Evolutionary conservation across 257 asterid species (phyloP).

Genomic region (Echium plantagineum): DNA sequence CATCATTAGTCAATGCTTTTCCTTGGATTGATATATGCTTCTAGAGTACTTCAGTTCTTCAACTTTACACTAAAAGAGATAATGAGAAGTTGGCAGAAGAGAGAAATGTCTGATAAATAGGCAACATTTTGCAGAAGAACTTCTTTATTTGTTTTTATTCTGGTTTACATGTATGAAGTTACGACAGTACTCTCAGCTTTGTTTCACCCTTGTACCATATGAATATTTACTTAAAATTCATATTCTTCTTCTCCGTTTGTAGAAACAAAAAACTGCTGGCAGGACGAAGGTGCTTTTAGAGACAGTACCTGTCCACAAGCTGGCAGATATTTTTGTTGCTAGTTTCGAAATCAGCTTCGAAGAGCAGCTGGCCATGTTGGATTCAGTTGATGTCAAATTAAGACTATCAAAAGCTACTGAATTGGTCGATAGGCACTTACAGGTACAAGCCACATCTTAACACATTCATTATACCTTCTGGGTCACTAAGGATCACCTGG

Average conservation of each 20-base stretch:
- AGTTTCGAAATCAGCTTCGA: slow-evolving; percentile 97
- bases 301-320: slow-evolving; percentile 91
- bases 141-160: background rate
- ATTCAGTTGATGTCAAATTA: slow-evolving; percentile 87
- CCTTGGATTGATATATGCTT: background rate
- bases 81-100: background rate
- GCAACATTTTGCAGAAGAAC: slow-evolving; percentile 55
- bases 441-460: slow-evolving; percentile 38
- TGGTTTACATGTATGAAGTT: background rate
- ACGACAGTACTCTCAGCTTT: too few species aligned
- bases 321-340: slow-evolving; percentile 98
- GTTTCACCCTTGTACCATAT: background rate
- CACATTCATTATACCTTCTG: slow-evolving; percentile 15
- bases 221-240: background rate
- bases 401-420: slow-evolving; percentile 96
- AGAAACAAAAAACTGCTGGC: slow-evolving; percentile 97
- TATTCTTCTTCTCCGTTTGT: slow-evolving; percentile 11
- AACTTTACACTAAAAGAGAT: background rate
- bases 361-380: slow-evolving; percentile 93
- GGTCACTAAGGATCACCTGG: slow-evolving; percentile 10
- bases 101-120: background rate
- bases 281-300: slow-evolving; percentile 92
- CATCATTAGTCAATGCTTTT: background rate
- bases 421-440: slow-evolving; percentile 91
- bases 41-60: background rate